Conservation (phyloP, 306 rosid species). For the Citrullus mucosospermus region DNA sequence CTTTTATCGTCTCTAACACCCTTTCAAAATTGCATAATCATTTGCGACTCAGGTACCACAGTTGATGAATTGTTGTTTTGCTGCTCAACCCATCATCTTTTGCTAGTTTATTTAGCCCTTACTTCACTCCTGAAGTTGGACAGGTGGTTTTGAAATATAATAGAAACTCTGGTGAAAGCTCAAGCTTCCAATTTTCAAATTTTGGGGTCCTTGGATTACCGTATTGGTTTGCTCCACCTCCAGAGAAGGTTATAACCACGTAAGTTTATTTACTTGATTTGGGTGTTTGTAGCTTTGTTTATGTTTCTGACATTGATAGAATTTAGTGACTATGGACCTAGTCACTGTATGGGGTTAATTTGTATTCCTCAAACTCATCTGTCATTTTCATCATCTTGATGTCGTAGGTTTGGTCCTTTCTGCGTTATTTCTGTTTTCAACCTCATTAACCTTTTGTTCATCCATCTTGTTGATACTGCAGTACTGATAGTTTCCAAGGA, state of each 20-base stretch:
- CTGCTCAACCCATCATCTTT: conserved; percentile 7
- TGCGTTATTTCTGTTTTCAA: conserved; percentile 4
- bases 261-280: conserved; percentile 24
- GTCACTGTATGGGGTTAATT: background rate
- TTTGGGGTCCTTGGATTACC: conserved; percentile 78
- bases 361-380: background rate
- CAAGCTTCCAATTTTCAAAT: conserved; percentile 53
- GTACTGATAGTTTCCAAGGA: conserved; percentile 37
- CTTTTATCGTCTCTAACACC: conserved; percentile 55
- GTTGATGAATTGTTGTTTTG: background rate
- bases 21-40: conserved; percentile 43
- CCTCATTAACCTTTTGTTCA: background rate
- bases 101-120: conserved; percentile 9
- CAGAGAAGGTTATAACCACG: conserved; percentile 45
- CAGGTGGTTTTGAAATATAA: conserved; percentile 62
- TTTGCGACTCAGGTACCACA: conserved; percentile 58
- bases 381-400: background rate
- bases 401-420: background rate
- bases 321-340: background rate
- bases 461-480: conserved; percentile 22
- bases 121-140: conserved; percentile 44
- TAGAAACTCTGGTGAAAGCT: conserved; percentile 34
- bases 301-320: background rate
- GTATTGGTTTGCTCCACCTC: conserved; percentile 54
- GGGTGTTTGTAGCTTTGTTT: conserved; percentile 13